phyloP scores from a whole-genome alignment of 345 rosid genomes.

The Brassica juncea region DNA sequence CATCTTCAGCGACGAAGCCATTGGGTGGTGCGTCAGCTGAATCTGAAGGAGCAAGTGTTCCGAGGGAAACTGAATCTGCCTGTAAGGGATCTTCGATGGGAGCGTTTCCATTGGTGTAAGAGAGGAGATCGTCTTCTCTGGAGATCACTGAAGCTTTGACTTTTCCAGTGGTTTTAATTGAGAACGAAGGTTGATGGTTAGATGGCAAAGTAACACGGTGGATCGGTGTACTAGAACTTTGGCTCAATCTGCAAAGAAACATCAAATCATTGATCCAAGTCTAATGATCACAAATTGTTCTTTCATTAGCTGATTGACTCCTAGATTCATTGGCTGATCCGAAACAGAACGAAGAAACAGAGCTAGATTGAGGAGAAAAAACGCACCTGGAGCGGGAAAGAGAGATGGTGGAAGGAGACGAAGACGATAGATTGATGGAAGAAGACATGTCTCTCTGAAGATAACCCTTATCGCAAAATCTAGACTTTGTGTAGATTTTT shows the following conservation, averaged over 20 bases:
- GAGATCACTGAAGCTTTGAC: constrained; percentile 58
- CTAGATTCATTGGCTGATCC: background rate
- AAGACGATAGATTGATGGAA: constrained; percentile 45
- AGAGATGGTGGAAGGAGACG: constrained; percentile 43
- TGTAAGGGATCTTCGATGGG: constrained; percentile 36
- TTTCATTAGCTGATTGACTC: background rate
- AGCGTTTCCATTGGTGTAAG: constrained; percentile 45
- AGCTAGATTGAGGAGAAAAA: background rate
- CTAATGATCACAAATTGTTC: background rate
- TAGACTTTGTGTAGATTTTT: background rate
- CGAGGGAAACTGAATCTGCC: constrained; percentile 49
- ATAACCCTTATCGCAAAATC: constrained; percentile 17
- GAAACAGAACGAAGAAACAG: background rate
- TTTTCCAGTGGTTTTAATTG: constrained; percentile 42
- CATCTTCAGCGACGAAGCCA: constrained; percentile 55
- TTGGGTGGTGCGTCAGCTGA: constrained; percentile 38
- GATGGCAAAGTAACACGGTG: constrained; percentile 40
- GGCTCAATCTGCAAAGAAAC: constrained; percentile 41
- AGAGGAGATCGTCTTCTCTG: constrained; percentile 59
- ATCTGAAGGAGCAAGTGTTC: constrained; percentile 49
- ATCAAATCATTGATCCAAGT: background rate
- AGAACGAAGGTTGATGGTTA: constrained; percentile 38
- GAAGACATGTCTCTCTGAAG: constrained; percentile 42
- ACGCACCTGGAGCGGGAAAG: constrained; percentile 45
- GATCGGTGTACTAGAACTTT: constrained; percentile 46